Evolutionary conservation across 2,329 filamentous ascomycete genomes (phyloP), one percentile per base, ranked within the genome.

Genomic region (Raffaelea arxii): DNA sequence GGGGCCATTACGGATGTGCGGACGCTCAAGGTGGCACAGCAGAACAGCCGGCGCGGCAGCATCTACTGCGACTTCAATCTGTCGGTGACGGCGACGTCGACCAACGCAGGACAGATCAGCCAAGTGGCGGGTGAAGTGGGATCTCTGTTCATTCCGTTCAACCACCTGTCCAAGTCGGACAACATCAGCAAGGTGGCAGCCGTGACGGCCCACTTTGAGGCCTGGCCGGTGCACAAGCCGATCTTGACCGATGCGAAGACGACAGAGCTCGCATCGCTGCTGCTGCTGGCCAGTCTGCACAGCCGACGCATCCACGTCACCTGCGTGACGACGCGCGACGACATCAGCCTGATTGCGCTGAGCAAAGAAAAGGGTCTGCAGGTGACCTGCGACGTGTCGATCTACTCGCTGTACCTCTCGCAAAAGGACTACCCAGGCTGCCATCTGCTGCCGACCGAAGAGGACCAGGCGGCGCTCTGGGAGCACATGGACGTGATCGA

Each of bases 161-260:
- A 90, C 64, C 77, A 86, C 62, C 69, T 89, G 23, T n/a, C n/a
- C n/a, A n/a, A n/a, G n/a, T 85, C 83, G 49, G 84, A 84, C 55
- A 90, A 89, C 63, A 88, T 90, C 62, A 88, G 80, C 74, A 87
- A 87, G 69, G 85, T 89, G 40, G 83, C 85, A 19, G 80, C 84
- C 10, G 83, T 89, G 51, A 86, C 83, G 45, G 78, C 81, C 50
- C 85, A 90, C 68, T 90, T 90, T 58, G 82, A 82, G 50, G 74
- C 80, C 22, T 90, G 85, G 85, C 85, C 85, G 30, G 69, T 72
- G 4, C 81, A 79, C 69, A 90, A 90, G 69, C 84, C 85, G 43
- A 86, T 90, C 56, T 71, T 90, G 57, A 90, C 86, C 0, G 85
- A 90, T 64, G 86, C 85, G 44, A 87, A 86, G 69, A 78, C 81